Percentiles rank a stretch among this genome's conserved stretches.
These are phyloP conservation scores for Fusarium penzigii DNA, from an alignment of 2,329 filamentous ascomycete species.

Conservation along the genomic window DNA sequence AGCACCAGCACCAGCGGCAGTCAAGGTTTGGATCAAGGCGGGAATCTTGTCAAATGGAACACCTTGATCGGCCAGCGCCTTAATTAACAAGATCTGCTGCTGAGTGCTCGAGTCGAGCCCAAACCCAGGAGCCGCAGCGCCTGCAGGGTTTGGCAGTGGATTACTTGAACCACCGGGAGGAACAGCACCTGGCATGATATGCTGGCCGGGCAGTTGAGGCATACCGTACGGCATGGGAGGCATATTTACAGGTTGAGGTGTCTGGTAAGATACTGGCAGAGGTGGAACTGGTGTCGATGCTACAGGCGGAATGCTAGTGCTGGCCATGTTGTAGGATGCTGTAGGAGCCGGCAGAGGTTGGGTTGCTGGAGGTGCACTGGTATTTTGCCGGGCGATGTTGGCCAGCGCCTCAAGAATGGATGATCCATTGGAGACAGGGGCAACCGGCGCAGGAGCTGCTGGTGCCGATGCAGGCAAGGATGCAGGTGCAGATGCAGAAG, in stretches of 20 bases:
- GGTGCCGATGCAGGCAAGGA: slow-evolving; percentile 1
- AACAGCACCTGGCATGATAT: slow-evolving; percentile 33
- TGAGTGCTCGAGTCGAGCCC: slow-evolving; percentile 59
- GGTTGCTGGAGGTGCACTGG: slow-evolving; percentile 46
- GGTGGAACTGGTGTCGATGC: slow-evolving; percentile 28
- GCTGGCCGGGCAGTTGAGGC: slow-evolving; percentile 37
- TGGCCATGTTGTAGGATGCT: slow-evolving; percentile 42
- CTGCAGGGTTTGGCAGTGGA: slow-evolving; percentile 29
- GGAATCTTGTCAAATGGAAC: slow-evolving; percentile 77
- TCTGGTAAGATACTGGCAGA: slow-evolving; percentile 38
- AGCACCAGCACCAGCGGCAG: slow-evolving; percentile 34
- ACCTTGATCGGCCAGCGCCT: slow-evolving; percentile 73
- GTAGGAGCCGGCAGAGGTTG: slow-evolving; percentile 42
- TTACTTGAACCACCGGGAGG: slow-evolving; percentile 29
- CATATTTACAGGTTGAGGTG: slow-evolving; percentile 61
- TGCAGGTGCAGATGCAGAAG: slow-evolving; percentile 21
- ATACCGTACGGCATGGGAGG: slow-evolving; percentile 46
- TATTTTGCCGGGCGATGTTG: slow-evolving; percentile 77
- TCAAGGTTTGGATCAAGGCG: slow-evolving; percentile 55
- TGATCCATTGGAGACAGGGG: slow-evolving; percentile 46
- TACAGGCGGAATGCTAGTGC: slow-evolving; percentile 34
- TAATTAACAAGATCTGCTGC: slow-evolving; percentile 73
- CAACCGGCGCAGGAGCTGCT: slow-evolving; percentile 34
- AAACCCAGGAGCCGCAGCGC: slow-evolving; percentile 28
- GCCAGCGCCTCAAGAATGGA: slow-evolving; percentile 79